Base-by-base conservation (phyloP, 192 early-diverging fungal genomes). In the Glomus cerebriforme region DNA sequence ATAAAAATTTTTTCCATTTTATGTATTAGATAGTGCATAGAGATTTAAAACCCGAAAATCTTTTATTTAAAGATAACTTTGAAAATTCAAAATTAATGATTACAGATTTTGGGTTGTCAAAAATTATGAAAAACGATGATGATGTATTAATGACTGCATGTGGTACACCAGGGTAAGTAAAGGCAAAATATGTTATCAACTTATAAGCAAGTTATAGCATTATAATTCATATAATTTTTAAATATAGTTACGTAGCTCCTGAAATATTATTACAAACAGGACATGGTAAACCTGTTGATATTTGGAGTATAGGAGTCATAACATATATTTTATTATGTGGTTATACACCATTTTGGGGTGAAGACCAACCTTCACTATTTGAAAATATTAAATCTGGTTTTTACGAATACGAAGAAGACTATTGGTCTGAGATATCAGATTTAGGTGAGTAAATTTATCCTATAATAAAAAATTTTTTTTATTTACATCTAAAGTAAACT, bases 261-360 rank as follows among this genome's bases (percentile, higher is more conserved):
- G 96, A 99, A 86, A 91, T 99, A 19, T 80, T 98, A 37, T 80
- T 91, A 72, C 92, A 95, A 76, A 87, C 89, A 73, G 96, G 95
- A 10, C 92, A 99, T 85, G 96, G 96, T 34, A 96, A 96, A 83
- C 87, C 94, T 7, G 97, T 96, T 15, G 97, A 99, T 88, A 87
- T 99, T 76, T 99, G 96, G 96, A 94, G 93, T 27, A 85, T 99
- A 73, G 97, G 97, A 69, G 92, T 97, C 19, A 93, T 99, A 70
- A 88, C 94, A 24, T 98, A 94, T 80, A 94, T 95, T 47, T 85
- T 96, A 49, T 85, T 95, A 37, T 93, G 91, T 68, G 94, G 93
- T 35, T 92, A 95, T 83, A 82, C 90, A 12, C 94, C 94, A 12
- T 95, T 92, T 81, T 91, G 85, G 79, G 88, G 83, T 49, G 87